Conservation (phyloP, 1,284 basidiomycete genomes). For the Cutaneotrichosporon curvatum region DNA sequence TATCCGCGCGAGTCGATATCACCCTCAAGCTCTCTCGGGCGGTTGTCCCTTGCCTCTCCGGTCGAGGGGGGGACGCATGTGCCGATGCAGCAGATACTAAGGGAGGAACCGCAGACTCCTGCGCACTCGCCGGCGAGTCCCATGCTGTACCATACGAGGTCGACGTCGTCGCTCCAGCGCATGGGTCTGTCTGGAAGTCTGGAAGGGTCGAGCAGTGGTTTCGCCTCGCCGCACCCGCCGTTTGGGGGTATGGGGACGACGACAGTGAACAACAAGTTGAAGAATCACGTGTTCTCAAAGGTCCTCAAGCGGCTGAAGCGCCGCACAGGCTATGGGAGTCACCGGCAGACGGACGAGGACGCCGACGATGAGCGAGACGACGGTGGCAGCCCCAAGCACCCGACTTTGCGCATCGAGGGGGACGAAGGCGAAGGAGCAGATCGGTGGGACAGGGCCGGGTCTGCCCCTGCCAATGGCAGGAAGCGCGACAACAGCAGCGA, state of each 20-base stretch:
- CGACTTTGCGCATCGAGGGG: neutral
- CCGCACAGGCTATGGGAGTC: constrained; percentile 19
- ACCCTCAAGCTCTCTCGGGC: constrained; percentile 31
- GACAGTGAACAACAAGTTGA: constrained; percentile 80
- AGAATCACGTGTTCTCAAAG: constrained; percentile 85
- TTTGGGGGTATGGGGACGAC: constrained; percentile 84
- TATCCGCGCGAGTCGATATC: constrained; percentile 18
- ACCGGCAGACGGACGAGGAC: constrained; percentile 22
- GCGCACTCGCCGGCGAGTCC: constrained; percentile 35
- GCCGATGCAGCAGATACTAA: constrained; percentile 12
- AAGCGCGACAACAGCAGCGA: constrained; percentile 26
- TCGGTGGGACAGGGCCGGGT: too few relatives aligned
- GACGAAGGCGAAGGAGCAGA: too few relatives aligned
- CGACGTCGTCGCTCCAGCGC: constrained; percentile 28
- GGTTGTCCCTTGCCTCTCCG: constrained; percentile 25
- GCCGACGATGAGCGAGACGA: constrained; percentile 39
- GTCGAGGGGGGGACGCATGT: neutral
- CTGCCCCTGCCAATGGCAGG: too few relatives aligned
- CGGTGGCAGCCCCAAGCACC: neutral
- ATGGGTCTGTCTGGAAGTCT: constrained; percentile 11
- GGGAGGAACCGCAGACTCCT: constrained; percentile 34
- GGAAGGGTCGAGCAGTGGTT: constrained; percentile 6
- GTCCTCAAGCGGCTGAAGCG: constrained; percentile 58
- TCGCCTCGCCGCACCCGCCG: constrained; percentile 43
- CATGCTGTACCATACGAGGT: constrained; percentile 38